These are phyloP conservation scores for Sporothrix curviconia DNA, from an alignment of 2,329 filamentous ascomycete species.

Conservation along the genomic window DNA sequence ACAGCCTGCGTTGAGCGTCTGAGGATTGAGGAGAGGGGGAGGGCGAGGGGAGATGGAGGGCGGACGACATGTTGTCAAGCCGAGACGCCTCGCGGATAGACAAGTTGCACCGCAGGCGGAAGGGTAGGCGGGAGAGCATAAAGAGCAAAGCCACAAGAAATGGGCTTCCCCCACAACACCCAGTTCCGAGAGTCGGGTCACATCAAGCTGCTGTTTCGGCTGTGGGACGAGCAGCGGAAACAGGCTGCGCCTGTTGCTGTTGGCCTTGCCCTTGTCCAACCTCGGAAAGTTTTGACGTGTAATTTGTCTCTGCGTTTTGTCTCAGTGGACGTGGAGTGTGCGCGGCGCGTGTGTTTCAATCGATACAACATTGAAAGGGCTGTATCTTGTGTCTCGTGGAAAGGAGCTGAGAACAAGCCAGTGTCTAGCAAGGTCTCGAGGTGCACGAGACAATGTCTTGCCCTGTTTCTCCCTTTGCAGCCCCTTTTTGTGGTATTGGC, in stretches of 20 bases:
- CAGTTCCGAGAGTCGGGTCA: slow-evolving; percentile 8
- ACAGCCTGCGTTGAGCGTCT: slow-evolving; percentile 1
- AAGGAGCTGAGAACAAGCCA: background rate
- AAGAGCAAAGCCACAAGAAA: background rate
- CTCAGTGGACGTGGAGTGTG: background rate
- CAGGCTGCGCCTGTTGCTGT: background rate
- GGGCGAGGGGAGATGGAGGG: background rate
- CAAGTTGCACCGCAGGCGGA: too few species aligned
- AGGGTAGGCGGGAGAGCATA: too few species aligned
- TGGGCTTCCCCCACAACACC: too few species aligned
- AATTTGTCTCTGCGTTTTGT: background rate
- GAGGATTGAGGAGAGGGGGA: too few species aligned
- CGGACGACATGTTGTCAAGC: background rate
- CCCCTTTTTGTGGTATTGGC: background rate
- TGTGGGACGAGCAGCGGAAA: slow-evolving; percentile 2
- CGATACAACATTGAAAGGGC: too few species aligned
- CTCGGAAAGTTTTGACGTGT: slow-evolving; percentile 13
- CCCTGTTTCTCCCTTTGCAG: background rate
- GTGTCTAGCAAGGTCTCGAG: background rate
- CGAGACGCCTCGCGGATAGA: too few species aligned
- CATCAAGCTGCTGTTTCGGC: slow-evolving; percentile 1
- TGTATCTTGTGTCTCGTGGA: background rate
- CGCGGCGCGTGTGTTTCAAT: background rate
- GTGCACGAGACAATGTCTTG: background rate
- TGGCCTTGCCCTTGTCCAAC: slow-evolving; percentile 9